These are phyloP conservation scores for Penicillium sp. DNA, from an alignment of 2,329 filamentous ascomycete genomes.

Conservation along the genomic window DNA sequence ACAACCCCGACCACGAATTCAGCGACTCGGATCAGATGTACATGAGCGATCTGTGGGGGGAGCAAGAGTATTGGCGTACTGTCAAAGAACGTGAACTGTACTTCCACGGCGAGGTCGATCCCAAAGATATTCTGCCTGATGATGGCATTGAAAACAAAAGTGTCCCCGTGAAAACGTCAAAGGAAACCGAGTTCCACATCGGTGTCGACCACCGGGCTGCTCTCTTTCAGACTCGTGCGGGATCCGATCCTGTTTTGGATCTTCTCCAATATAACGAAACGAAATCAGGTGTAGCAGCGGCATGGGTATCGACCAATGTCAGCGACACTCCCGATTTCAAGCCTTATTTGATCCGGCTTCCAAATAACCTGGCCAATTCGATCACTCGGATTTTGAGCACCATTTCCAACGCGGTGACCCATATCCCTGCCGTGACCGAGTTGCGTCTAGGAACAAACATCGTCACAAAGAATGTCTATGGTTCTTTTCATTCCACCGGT, in stretches of 20 bases:
- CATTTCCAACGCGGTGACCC: constrained; percentile 4
- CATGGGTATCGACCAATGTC: constrained; percentile 5
- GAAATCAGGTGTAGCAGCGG: background rate
- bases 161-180: constrained; percentile 1
- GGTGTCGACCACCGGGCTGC: constrained; percentile 10
- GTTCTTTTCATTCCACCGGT: constrained; percentile 11
- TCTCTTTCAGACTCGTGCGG: constrained; percentile 13
- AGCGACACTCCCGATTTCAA: constrained; percentile 6
- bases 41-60: constrained; percentile 15
- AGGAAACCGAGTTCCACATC: constrained; percentile 9
- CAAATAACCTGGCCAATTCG: constrained; percentile 5
- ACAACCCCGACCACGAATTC: constrained; percentile 8
- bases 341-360: constrained; percentile 8
- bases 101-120: constrained; percentile 10
- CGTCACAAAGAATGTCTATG: constrained; percentile 10
- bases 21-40: constrained; percentile 16
- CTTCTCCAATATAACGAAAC: constrained; percentile 6
- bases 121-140: constrained; percentile 4
- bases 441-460: constrained; percentile 10
- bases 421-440: constrained; percentile 4
- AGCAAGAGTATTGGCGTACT: constrained; percentile 11
- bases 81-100: constrained; percentile 5
- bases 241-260: constrained; percentile 10
- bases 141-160: background rate
- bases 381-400: constrained; percentile 3